These are phyloP conservation scores for Secale cereale DNA, from an alignment of 176 grass and related monocot genomes.

Conservation along the genomic window DNA sequence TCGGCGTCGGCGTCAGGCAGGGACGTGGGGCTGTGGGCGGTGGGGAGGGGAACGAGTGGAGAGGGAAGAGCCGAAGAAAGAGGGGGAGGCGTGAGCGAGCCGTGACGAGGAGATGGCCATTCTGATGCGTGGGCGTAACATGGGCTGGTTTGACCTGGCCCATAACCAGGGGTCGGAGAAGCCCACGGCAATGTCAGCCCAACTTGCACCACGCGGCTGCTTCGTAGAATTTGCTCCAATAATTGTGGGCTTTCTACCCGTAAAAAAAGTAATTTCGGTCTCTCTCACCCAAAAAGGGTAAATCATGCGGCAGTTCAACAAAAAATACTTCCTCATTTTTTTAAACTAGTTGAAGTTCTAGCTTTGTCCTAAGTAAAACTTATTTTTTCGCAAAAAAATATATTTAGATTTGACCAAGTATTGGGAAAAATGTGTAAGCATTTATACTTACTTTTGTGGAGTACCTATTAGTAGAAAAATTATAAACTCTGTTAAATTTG, in stretches of 20 bases:
- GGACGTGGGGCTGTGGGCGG: neutral
- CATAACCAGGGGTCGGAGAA: neutral
- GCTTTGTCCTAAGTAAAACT: too few species aligned
- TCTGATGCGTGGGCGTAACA: neutral
- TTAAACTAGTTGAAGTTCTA: too few species aligned
- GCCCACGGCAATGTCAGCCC: neutral
- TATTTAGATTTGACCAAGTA: too few species aligned
- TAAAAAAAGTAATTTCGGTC: neutral
- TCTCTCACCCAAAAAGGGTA: too few species aligned
- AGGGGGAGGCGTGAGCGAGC: neutral
- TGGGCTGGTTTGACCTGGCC: neutral
- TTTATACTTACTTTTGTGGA: too few species aligned
- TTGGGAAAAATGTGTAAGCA: too few species aligned
- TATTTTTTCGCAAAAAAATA: too few species aligned
- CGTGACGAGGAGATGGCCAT: neutral
- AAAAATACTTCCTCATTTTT: too few species aligned
- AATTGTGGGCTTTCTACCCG: too few species aligned
- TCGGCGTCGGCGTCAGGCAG: neutral
- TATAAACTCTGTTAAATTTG: too few species aligned
- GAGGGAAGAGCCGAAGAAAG: neutral
- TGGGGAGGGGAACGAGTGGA: slow-evolving; percentile 3
- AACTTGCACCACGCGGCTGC: neutral
- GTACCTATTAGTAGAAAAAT: too few species aligned
- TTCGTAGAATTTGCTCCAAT: neutral
- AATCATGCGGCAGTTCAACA: too few species aligned